phyloP scores from a whole-genome alignment of 2,329 filamentous ascomycete genomes.

The Biscogniauxia sp. region DNA sequence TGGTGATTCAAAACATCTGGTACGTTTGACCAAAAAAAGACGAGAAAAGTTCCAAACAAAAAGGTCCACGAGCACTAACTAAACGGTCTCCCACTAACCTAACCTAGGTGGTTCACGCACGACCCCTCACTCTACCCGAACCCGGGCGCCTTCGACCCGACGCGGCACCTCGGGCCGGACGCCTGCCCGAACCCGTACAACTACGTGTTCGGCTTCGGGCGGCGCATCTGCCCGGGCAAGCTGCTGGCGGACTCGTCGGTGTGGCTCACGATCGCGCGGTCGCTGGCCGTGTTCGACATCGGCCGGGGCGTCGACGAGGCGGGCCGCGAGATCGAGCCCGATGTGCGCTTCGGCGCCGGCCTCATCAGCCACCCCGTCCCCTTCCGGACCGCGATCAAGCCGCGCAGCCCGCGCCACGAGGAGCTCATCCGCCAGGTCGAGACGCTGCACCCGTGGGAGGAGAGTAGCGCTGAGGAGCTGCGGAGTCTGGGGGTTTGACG shows the following conservation, averaged over 20 bases:
- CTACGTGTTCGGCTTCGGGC: slow-evolving; percentile 36
- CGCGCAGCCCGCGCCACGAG: slow-evolving; percentile 25
- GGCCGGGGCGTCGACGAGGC: slow-evolving; percentile 36
- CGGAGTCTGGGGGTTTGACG: slow-evolving; percentile 1
- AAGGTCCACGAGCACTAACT: not conserved
- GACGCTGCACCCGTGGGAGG: slow-evolving; percentile 15
- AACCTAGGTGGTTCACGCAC: slow-evolving; percentile 46
- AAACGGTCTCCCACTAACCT: not conserved
- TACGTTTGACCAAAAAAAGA: slow-evolving; percentile 1
- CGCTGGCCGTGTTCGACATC: slow-evolving; percentile 46
- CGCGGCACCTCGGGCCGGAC: slow-evolving; percentile 32
- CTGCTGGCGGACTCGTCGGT: slow-evolving; percentile 32
- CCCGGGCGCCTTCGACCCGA: slow-evolving; percentile 36
- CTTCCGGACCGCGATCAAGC: slow-evolving; percentile 22
- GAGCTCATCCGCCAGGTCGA: slow-evolving; percentile 22
- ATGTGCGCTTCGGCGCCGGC: slow-evolving; percentile 17
- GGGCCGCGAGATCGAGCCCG: slow-evolving; percentile 31
- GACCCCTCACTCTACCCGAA: slow-evolving; percentile 64
- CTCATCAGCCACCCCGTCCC: slow-evolving; percentile 23
- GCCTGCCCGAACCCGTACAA: slow-evolving; percentile 29
- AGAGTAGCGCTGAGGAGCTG: slow-evolving; percentile 10
- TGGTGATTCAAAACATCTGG: slow-evolving; percentile 17
- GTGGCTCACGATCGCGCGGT: slow-evolving; percentile 37
- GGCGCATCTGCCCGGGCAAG: slow-evolving; percentile 35
- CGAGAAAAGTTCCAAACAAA: too few relatives aligned